Evolutionary conservation across 2,329 filamentous ascomycete species (phyloP).

Genomic region (Ceratocystis huliohia): DNA sequence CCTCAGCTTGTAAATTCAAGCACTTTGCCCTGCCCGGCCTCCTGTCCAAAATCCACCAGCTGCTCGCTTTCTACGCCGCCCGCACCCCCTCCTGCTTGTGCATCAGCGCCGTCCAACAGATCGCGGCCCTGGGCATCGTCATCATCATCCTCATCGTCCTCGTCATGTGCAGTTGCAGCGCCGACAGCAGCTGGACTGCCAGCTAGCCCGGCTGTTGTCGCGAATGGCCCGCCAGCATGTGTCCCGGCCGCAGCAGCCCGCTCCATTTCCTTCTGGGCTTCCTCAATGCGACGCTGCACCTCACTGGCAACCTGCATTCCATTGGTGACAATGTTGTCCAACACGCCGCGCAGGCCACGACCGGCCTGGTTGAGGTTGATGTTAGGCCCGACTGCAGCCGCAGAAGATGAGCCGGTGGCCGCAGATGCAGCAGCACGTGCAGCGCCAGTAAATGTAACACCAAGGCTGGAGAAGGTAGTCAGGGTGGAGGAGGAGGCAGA

Average conservation of each 20-base stretch:
- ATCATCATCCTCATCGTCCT: conserved; percentile 45
- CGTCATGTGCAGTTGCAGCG: conserved; percentile 38
- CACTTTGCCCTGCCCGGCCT: conserved; percentile 8
- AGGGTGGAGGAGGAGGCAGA: conserved; percentile 46
- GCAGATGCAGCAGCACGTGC: conserved; percentile 25
- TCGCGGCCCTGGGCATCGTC: conserved; percentile 52
- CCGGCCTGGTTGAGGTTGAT: conserved; percentile 36
- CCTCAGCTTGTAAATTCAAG: conserved; percentile 18
- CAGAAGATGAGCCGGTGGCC: conserved; percentile 5
- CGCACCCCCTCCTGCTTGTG: conserved; percentile 42
- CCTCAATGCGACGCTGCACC: conserved; percentile 84
- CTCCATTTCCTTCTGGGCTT: conserved; percentile 84
- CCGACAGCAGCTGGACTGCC: background rate
- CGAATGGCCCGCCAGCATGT: conserved; percentile 49
- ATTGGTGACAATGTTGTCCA: conserved; percentile 95
- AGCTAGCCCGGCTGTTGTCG: conserved; percentile 3
- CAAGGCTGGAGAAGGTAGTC: conserved; percentile 71
- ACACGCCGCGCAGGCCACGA: conserved; percentile 75
- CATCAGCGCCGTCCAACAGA: conserved; percentile 61
- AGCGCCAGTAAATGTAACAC: conserved; percentile 32
- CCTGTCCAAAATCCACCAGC: conserved; percentile 13
- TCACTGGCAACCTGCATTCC: conserved; percentile 93
- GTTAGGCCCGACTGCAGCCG: conserved; percentile 24
- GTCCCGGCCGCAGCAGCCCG: conserved; percentile 52
- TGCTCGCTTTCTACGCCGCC: conserved; percentile 14